These are phyloP conservation scores for Apiospora malaysiana DNA, from an alignment of 2,329 filamentous ascomycete species.

Conservation along the genomic window DNA sequence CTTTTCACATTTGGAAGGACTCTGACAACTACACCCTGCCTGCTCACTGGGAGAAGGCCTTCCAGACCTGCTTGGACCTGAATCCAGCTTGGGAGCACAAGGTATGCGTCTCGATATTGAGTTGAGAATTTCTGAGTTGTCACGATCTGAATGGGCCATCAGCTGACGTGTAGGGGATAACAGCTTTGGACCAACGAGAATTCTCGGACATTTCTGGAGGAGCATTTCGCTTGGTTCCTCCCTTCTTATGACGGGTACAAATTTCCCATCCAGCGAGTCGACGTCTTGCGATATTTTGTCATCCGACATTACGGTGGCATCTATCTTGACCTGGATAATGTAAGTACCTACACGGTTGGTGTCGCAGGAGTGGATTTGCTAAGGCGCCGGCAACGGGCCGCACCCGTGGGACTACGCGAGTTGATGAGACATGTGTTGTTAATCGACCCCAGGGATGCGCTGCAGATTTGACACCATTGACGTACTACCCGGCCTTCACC, in stretches of 20 bases:
- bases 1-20: conserved; percentile 37
- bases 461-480: conserved; percentile 67
- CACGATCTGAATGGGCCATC: not conserved
- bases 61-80: conserved; percentile 31
- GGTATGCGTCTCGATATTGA: conserved; percentile 25
- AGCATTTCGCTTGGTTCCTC: conserved; percentile 81
- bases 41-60: conserved; percentile 33
- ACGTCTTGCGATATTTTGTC: conserved; percentile 81
- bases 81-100: conserved; percentile 38
- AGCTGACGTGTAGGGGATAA: not conserved
- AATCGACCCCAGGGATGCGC: conserved; percentile 63
- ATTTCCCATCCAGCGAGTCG: conserved; percentile 78
- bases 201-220: conserved; percentile 72
- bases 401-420: too few species aligned
- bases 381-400: not conserved
- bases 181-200: conserved; percentile 79
- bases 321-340: conserved; percentile 76
- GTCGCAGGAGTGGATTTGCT: not conserved
- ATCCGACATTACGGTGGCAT: conserved; percentile 79
- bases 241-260: conserved; percentile 76
- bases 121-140: not conserved
- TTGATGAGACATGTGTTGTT: conserved; percentile 6
- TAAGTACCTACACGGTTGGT: conserved; percentile 16
- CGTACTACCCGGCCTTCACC: conserved; percentile 70
- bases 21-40: conserved; percentile 32